phyloP scores from a whole-genome alignment of 805 yeast species.

The Ogataea polymorpha region DNA sequence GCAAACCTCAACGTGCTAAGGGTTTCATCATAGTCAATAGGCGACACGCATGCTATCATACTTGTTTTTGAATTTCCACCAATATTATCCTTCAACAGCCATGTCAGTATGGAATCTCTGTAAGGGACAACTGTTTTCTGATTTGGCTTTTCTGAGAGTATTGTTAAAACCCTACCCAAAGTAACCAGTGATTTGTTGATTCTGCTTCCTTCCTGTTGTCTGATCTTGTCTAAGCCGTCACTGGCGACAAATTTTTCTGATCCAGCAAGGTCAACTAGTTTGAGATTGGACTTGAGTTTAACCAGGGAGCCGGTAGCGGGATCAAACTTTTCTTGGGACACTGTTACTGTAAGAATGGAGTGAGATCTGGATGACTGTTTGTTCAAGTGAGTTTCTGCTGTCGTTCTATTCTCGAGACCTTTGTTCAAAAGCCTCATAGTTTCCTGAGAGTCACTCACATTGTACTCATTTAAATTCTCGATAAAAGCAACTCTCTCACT shows the following conservation, averaged over 20 bases:
- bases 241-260: slow-evolving; percentile 68
- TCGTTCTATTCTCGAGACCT: slow-evolving; percentile 59
- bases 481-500: slow-evolving; percentile 69
- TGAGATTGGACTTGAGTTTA: slow-evolving; percentile 51
- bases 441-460: slow-evolving; percentile 46
- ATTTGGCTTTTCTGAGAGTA: slow-evolving; percentile 40
- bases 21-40: slow-evolving; percentile 74
- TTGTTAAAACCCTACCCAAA: slow-evolving; percentile 62
- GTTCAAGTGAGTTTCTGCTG: slow-evolving; percentile 74
- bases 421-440: slow-evolving; percentile 42
- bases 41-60: slow-evolving; percentile 86
- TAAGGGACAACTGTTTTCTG: slow-evolving; percentile 50
- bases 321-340: slow-evolving; percentile 55
- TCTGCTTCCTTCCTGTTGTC: slow-evolving; percentile 71
- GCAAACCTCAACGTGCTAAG: slow-evolving; percentile 76
- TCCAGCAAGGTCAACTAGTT: slow-evolving; percentile 78
- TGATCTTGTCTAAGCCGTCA: slow-evolving; percentile 44
- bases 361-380: slow-evolving; percentile 75
- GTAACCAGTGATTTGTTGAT: slow-evolving; percentile 78
- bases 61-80: slow-evolving; percentile 83
- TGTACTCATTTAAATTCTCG: slow-evolving; percentile 56
- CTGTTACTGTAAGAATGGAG: slow-evolving; percentile 64
- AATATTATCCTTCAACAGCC: slow-evolving; percentile 69
- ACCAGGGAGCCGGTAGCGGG: slow-evolving; percentile 27
- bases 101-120: slow-evolving; percentile 72